Evolutionary conservation across 2,329 filamentous ascomycete genomes (phyloP), one percentile per base, ranked within the genome.

Genomic region (Blastomyces parvus): DNA sequence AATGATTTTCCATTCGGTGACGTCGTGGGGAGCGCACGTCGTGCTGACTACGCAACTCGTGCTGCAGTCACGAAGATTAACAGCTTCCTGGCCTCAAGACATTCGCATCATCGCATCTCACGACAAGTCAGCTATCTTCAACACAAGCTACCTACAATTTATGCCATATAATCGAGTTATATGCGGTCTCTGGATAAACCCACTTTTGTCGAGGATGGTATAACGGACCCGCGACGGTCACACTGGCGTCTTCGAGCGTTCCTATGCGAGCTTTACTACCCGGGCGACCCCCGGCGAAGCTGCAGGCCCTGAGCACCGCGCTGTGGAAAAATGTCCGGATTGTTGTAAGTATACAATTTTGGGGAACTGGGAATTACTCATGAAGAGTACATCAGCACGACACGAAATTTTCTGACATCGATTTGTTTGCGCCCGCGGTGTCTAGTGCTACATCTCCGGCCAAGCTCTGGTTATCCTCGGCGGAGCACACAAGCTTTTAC

Each of bases 381-480:
- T 22, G 48, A n/a, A 48, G 19, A 40, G 40, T 60, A 40, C 36
- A 46, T 44, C 9, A 11, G 27, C n/a, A 6, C 17, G 13, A 9
- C 8, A 33, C 53, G 55, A 13, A 60, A 46, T 60, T 60, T 19
- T n/a, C 59, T 62, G 63, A 61, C 50, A 36, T 36, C 33, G 46
- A 30, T 33, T 38, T 46, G 17, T 48, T 57, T 27, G 58, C 56
- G 27, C 61, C 63, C 50, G 61, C 59, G 30, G 4, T 13, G 59
- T 38, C 62, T 55, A 95, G 90, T 85, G 86, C 60, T 99, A 97
- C 77, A 88, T 97, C 68, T 94, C 90, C 65, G 93, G 93, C 71
- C 89, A 88, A 76, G 90, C 90, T 66, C 85, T 97, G 67, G 86
- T 94, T 61, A 87, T 99, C 70, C 86, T 97, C 69, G 84, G 85